Conservation (phyloP, 2,329 filamentous ascomycete species). For the Colletotrichum musicola region DNA sequence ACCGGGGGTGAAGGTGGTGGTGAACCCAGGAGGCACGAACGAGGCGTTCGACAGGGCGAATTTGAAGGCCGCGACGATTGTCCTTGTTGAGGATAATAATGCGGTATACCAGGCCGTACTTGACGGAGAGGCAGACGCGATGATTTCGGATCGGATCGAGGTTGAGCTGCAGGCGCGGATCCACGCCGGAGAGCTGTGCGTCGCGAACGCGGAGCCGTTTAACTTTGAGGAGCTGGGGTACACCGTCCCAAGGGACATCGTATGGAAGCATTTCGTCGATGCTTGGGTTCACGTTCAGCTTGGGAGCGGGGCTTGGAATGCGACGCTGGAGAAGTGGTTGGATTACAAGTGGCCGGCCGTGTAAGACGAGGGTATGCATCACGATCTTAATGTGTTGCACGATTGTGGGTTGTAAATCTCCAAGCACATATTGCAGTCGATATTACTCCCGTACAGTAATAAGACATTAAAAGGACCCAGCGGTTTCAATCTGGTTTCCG, state of each 20-base stretch:
- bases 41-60: constrained; percentile 39
- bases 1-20: constrained; percentile 27
- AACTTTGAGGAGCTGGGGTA: constrained; percentile 39
- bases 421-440: no score
- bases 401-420: no score
- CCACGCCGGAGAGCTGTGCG: constrained; percentile 28
- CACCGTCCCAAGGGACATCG: constrained; percentile 26
- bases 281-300: constrained; percentile 37
- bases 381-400: no score
- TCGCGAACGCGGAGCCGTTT: constrained; percentile 33
- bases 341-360: constrained; percentile 37
- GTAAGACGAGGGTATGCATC: background rate
- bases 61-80: constrained; percentile 25
- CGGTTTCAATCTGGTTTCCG: constrained; percentile 9
- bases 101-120: constrained; percentile 32
- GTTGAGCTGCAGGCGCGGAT: constrained; percentile 35
- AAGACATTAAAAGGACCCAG: background rate
- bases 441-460: no score
- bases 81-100: constrained; percentile 36
- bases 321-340: constrained; percentile 34
- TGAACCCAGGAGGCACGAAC: constrained; percentile 37
- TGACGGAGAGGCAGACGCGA: constrained; percentile 28
- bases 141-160: constrained; percentile 37
- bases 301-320: constrained; percentile 34
- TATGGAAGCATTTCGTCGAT: constrained; percentile 39